These are phyloP conservation scores for Aspergillus eucalypticola DNA, from an alignment of 2,329 filamentous ascomycete genomes.

Conservation along the genomic window DNA sequence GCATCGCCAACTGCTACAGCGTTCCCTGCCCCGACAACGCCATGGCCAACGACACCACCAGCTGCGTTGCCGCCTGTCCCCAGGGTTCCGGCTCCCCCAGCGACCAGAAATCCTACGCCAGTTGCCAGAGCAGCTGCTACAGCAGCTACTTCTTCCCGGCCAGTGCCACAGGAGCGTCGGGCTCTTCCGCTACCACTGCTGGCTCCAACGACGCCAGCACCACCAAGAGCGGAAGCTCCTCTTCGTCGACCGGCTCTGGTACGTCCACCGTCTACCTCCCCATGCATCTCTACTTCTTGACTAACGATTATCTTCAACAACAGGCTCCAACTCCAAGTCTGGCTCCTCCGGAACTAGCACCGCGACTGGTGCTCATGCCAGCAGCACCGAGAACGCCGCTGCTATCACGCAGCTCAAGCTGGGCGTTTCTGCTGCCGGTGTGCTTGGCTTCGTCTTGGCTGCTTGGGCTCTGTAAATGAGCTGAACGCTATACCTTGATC, in stretches of 20 bases:
- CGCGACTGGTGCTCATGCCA: slow-evolving; percentile 19
- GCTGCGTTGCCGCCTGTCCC: slow-evolving; percentile 54
- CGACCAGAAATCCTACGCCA: slow-evolving; percentile 49
- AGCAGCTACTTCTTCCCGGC: slow-evolving; percentile 50
- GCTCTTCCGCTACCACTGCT: slow-evolving; percentile 25
- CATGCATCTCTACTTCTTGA: not conserved
- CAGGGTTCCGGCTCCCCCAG: slow-evolving; percentile 53
- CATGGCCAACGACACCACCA: slow-evolving; percentile 53
- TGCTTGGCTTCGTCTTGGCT: slow-evolving; percentile 38
- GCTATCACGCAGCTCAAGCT: slow-evolving; percentile 28
- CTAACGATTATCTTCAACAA: not conserved
- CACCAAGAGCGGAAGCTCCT: slow-evolving; percentile 15
- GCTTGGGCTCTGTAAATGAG: slow-evolving; percentile 39
- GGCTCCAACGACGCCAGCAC: slow-evolving; percentile 21
- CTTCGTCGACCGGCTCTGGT: slow-evolving; percentile 16
- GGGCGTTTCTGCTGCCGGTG: slow-evolving; percentile 35
- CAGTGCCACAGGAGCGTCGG: slow-evolving; percentile 22
- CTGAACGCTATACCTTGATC: not conserved
- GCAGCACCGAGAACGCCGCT: slow-evolving; percentile 34
- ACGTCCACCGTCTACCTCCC: not conserved
- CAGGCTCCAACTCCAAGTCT: slow-evolving; percentile 4
- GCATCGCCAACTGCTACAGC: slow-evolving; percentile 53
- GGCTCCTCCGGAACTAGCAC: slow-evolving; percentile 15
- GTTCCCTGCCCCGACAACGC: slow-evolving; percentile 54
- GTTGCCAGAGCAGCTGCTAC: slow-evolving; percentile 54